Evolutionary conservation across 192 early-diverging fungal species (phyloP).

Genomic region (Coemansia sp.): DNA sequence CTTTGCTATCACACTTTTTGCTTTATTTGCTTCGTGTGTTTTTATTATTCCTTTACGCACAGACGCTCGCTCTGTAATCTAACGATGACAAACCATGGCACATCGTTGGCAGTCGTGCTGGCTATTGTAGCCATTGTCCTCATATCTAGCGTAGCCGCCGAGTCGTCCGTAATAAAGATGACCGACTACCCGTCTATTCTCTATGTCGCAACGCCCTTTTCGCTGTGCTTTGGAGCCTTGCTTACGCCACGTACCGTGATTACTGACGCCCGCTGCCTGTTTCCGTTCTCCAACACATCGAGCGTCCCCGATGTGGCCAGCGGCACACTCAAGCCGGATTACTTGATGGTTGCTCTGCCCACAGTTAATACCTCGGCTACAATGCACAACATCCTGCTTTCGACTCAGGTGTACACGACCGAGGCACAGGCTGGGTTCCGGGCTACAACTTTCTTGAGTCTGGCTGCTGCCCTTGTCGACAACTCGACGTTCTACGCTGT

Average conservation of each 20-base stretch:
- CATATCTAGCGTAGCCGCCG: conserved; percentile 2
- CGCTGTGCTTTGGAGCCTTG: conserved; percentile 43
- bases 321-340: conserved; percentile 34
- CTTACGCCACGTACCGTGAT: conserved; percentile 35
- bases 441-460: conserved; percentile 39
- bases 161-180: conserved; percentile 22
- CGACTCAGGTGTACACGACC: conserved; percentile 35
- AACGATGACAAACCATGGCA: background rate
- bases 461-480: conserved; percentile 35
- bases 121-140: conserved; percentile 5
- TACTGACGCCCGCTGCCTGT: conserved; percentile 51
- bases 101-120: background rate
- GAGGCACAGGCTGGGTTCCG: conserved; percentile 29
- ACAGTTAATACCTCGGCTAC: conserved; percentile 30
- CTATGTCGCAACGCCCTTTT: conserved; percentile 43
- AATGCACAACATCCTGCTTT: conserved; percentile 46
- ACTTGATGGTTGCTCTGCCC: conserved; percentile 47
- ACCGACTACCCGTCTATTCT: conserved; percentile 37
- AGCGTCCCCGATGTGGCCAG: conserved; percentile 22
- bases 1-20: background rate
- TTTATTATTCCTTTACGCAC: background rate
- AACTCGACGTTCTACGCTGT: conserved; percentile 47
- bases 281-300: conserved; percentile 40
- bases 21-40: background rate
- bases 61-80: background rate